Evolutionary conservation across 192 early-diverging fungal genomes (phyloP).

Genomic region (Coemansia sp.): DNA sequence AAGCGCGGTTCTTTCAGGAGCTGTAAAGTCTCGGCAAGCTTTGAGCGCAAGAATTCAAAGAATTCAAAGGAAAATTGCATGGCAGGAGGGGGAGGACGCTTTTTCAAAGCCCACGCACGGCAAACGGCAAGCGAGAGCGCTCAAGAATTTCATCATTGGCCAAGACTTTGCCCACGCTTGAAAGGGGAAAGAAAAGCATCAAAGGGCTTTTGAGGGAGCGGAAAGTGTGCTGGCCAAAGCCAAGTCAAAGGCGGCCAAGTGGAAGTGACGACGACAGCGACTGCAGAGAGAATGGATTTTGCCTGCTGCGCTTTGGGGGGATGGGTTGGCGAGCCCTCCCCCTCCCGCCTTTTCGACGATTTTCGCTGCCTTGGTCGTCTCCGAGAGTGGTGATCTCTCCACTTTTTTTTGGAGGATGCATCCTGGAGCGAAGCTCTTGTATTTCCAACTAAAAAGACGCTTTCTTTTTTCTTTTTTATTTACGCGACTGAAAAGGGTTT

Average conservation of each 20-base stretch:
- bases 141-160: not conserved
- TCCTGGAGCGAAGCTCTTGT: not conserved
- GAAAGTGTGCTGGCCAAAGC: too few species aligned
- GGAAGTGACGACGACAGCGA: too few species aligned
- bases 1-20: not conserved
- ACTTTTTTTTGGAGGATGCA: not conserved
- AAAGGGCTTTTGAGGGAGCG: too few species aligned
- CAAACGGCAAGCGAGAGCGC: not conserved
- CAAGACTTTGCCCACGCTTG: not conserved
- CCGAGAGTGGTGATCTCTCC: too few species aligned
- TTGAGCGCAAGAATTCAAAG: not conserved
- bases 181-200: too few species aligned
- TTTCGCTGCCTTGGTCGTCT: too few species aligned
- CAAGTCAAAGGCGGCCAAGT: too few species aligned
- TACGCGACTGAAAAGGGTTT: not conserved
- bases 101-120: not conserved
- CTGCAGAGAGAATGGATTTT: too few species aligned
- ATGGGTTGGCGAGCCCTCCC: too few species aligned
- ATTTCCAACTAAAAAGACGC: slow-evolving; percentile 16
- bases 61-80: not conserved
- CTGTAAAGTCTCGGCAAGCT: not conserved
- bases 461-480: not conserved
- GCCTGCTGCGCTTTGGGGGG: too few species aligned
- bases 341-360: too few species aligned
- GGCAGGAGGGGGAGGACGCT: not conserved